Evolutionary conservation across 352 stramenopile genomes (phyloP).

Genomic region (Stramenopiles sp.): DNA sequence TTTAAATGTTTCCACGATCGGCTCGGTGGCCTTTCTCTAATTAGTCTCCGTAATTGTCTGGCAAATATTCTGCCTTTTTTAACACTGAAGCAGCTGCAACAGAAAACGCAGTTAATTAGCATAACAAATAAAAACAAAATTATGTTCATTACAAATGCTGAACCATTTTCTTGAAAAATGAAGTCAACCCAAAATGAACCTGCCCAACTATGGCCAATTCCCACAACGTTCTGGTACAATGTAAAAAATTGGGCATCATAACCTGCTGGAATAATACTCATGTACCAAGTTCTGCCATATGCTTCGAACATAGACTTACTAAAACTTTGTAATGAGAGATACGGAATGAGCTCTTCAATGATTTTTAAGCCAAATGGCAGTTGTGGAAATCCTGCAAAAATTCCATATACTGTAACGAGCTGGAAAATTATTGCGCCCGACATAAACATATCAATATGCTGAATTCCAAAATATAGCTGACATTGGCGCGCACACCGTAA

Average conservation of each 20-base stretch:
- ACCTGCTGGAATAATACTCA: conserved; percentile 1
- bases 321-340: neutral
- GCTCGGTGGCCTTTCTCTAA: neutral
- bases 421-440: neutral
- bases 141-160: neutral
- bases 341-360: neutral
- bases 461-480: neutral
- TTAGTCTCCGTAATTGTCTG: neutral
- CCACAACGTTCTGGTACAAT: neutral
- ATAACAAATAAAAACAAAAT: conserved; percentile 11
- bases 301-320: neutral
- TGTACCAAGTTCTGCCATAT: neutral
- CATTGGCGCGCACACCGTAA: neutral
- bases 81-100: neutral
- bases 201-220: neutral
- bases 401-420: neutral
- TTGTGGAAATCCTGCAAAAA: conserved; percentile 2
- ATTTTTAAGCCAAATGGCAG: conserved; percentile 11
- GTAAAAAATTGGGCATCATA: conserved; percentile 8
- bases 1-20: conserved; percentile 10
- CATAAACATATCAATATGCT: conserved; percentile 6
- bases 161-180: neutral
- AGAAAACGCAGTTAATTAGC: conserved; percentile 1
- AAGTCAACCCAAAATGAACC: neutral
- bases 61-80: neutral